Base-by-base conservation (phyloP, 495 filamentous ascomycete species). In the Niebla homalea region DNA sequence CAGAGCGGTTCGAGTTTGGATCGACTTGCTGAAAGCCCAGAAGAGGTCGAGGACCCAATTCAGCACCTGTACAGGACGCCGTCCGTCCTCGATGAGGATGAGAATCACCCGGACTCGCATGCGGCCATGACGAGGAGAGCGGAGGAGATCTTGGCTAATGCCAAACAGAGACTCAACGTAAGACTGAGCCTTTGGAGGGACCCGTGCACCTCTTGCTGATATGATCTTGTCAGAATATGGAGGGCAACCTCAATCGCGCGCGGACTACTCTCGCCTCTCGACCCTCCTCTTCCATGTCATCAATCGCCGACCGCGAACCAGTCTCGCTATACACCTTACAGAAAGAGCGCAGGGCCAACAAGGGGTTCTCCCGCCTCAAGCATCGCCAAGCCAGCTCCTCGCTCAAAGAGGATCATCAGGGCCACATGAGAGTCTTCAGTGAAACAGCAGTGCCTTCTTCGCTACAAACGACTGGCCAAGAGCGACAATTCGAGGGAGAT, bases 111-210 rank as follows among this genome's bases (percentile, higher is more conserved):
- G 36, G 76, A 80, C 55, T 84, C 86, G 22, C 83, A 81, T 41
- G 79, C 76, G 12, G 80, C 85, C 6, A 62, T 94, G 61, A 92
- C 85, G 60, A 81, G 80, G 52, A 74, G 86, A 58, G 89, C 89
- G 11, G 89, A 95, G 62, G 70, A 85, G 51, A 94, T 94, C 61
- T 70, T 95, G 39, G 85, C 87, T 35, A 93, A 93, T 67, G 89
- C 89, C 25, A 95, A 95, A 67, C 81, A 77, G 63, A 74, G 88
- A 56, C 68, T 95, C 38, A 87, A 84, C 64, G 89, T 95, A 73
- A 64, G 85, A 65, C 43, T 47, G 5, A 18, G 40, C 21, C 48
- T 39, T 38, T 47, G 22, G 43, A 44, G 45, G 20, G 16, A 48
- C 37, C 26, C 11, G 11, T 25, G 10, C 21, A 12, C 36, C 12